Conservation (phyloP, 768 basidiomycete genomes). For the Lactifluus rugatus region DNA sequence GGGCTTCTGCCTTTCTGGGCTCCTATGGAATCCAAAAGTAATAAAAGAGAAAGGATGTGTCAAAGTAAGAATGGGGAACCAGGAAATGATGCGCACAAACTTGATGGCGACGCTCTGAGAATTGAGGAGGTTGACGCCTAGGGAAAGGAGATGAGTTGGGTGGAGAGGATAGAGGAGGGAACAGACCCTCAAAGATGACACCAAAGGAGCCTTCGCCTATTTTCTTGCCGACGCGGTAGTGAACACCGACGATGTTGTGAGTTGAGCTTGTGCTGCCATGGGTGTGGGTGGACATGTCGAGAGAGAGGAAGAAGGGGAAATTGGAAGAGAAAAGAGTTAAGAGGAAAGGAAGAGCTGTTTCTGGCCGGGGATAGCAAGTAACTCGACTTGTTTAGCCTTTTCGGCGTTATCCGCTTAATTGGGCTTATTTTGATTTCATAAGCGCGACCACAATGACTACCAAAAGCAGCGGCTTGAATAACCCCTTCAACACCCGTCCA, state of each 20-base stretch:
- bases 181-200: constrained; percentile 83
- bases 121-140: constrained; percentile 96
- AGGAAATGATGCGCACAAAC: constrained; percentile 59
- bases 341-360: too few relatives aligned
- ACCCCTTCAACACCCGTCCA: constrained; percentile 16
- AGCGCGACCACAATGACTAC: background rate
- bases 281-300: constrained; percentile 31
- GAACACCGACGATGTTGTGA: constrained; percentile 83
- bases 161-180: constrained; percentile 9
- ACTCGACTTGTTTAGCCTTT: too few relatives aligned
- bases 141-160: background rate
- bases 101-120: constrained; percentile 99
- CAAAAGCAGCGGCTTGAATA: background rate
- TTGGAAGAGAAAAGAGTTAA: too few relatives aligned
- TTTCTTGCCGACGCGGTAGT: constrained; percentile 97
- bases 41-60: background rate
- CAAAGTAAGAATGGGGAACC: constrained; percentile 6
- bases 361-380: too few relatives aligned
- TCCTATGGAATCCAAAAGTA: constrained; percentile 41
- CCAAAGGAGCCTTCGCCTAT: constrained; percentile 99
- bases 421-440: too few relatives aligned
- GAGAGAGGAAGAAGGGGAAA: constrained; percentile 8
- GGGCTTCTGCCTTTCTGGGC: constrained; percentile 90
- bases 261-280: constrained; percentile 45
- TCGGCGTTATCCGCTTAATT: too few relatives aligned